These are phyloP conservation scores for Monosporascus sp. DNA, from an alignment of 2,329 filamentous ascomycete genomes.

Conservation along the genomic window DNA sequence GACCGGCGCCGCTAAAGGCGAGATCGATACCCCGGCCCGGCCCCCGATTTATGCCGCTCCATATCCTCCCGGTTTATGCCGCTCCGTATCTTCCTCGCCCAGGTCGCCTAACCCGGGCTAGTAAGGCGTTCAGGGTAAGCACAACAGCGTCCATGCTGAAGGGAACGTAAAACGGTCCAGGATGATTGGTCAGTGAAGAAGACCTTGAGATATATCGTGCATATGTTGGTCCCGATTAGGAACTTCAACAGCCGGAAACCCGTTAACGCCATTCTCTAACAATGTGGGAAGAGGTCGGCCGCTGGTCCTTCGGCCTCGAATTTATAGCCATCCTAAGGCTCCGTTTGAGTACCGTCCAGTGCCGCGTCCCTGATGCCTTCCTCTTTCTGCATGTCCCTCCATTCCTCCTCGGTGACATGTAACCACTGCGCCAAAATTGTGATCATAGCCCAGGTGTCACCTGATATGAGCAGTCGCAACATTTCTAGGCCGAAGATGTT, in stretches of 20 bases:
- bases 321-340: neutral
- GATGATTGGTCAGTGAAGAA: neutral
- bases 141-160: neutral
- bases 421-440: conserved; percentile 33
- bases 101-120: neutral
- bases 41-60: neutral
- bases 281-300: neutral
- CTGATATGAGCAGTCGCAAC: conserved; percentile 38
- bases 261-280: neutral
- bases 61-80: neutral
- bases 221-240: no score
- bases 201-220: no score
- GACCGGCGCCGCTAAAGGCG: neutral
- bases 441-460: conserved; percentile 41
- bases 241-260: no score
- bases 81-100: neutral
- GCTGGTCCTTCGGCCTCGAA: neutral
- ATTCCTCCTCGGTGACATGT: conserved; percentile 40
- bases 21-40: neutral
- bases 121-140: neutral
- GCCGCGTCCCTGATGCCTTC: conserved; percentile 7
- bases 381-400: conserved; percentile 30
- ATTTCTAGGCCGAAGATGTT: conserved; percentile 45
- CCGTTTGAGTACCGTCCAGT: neutral
- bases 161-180: neutral